These are phyloP conservation scores for Cephalotrichum gorgonifer DNA, from an alignment of 2,329 filamentous ascomycete genomes.

Conservation along the genomic window DNA sequence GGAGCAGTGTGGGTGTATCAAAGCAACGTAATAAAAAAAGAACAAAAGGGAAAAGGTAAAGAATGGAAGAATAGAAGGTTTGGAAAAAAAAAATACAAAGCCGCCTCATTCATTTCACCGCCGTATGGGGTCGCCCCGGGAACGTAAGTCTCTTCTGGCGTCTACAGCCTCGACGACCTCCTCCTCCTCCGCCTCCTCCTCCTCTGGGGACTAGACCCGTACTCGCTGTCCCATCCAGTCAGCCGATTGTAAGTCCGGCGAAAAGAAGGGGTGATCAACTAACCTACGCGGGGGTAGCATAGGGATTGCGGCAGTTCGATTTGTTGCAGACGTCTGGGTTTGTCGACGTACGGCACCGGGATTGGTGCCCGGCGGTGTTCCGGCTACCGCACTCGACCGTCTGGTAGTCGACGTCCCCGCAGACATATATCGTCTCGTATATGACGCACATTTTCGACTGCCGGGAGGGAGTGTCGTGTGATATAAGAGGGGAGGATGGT, in stretches of 20 bases:
- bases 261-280: background rate
- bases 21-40: background rate
- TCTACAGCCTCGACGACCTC: conserved; percentile 1
- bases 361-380: background rate
- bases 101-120: background rate
- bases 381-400: background rate
- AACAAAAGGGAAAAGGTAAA: background rate
- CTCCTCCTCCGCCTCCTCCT: background rate
- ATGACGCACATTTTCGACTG: conserved; percentile 1
- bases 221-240: background rate
- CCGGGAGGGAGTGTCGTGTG: background rate
- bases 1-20: conserved; percentile 8
- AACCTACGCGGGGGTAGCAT: conserved; percentile 3
- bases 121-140: background rate
- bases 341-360: background rate
- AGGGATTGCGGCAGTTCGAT: conserved; percentile 1
- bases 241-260: background rate
- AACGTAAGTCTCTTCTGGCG: background rate
- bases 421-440: conserved; percentile 1
- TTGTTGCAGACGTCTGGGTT: conserved; percentile 4
- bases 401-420: background rate
- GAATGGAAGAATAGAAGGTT: background rate
- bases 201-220: background rate
- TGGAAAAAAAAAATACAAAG: background rate
- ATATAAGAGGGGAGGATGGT: background rate